Base-by-base conservation (phyloP, 2,329 filamentous ascomycete genomes). In the Epicoccum nigrum region DNA sequence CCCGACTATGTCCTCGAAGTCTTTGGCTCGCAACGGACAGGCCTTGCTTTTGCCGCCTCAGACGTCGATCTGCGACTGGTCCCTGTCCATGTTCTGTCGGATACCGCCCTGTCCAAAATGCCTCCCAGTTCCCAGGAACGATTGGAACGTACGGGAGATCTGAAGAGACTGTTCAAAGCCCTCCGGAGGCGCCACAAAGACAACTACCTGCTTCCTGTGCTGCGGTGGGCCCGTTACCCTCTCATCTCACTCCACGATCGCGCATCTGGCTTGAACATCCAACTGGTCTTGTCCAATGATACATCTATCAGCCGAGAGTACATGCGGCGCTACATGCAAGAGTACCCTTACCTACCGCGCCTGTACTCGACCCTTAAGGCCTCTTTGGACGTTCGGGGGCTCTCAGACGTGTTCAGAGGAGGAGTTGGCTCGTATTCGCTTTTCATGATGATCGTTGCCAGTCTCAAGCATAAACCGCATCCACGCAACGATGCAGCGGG, bases 361-460 rank as follows among this genome's bases (percentile, higher is more conserved):
- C 55, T 86, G 7, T 86, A 81, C 61, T 68, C 74, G 23, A 62
- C 81, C 9, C 50, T 82, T 20, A 82, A 81, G 55, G 73, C 78
- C 41, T 71, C 77, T 13, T 71, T 87, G 32, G 75, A 81, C 43
- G 70, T 79, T 17, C 77, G 80, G 31, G 75, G 74, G 19, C 64
- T 86, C 2, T 74, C 76, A 25, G 77, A 81, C 44, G 74, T 79
- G 15, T 76, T 70, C 45, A 61, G 67, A 3, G 77, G 78, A n/a
- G 80, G 81, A 1, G 67, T 86, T 27, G 77, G 77, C 13, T 78
- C 81, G 0, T 84, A 86, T 60, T 73, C 77, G 11, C 70, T 84
- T 8, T 77, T 83, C 60, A 80, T 84, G 71, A 81, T 86, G 74
- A 67, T 86, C 15, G 78, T 81, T 12, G 80, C 82, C 4, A 77